Conservation (phyloP, 106 monocot genomes). For the Dendrobium huoshanense region DNA sequence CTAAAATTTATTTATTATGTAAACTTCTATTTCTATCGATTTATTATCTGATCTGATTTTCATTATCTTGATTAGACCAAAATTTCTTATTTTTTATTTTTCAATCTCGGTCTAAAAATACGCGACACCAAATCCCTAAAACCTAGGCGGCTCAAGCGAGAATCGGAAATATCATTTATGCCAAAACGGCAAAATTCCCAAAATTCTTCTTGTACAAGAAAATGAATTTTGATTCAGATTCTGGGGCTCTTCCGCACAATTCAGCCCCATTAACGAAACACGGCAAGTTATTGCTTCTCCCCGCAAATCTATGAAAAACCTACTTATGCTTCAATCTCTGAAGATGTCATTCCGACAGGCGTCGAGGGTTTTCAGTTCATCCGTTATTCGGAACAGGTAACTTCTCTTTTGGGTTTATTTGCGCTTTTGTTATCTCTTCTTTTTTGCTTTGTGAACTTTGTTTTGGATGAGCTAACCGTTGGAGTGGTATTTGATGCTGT, state of each 20-base stretch:
- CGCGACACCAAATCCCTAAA: too few species aligned
- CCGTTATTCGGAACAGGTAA: background rate
- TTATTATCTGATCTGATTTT: too few species aligned
- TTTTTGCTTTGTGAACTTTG: background rate
- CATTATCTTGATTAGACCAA: too few species aligned
- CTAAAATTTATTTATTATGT: too few species aligned
- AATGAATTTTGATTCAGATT: background rate
- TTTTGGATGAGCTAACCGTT: background rate
- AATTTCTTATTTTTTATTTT: too few species aligned
- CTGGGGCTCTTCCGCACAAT: background rate
- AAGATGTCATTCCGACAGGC: background rate
- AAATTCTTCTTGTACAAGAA: too few species aligned
- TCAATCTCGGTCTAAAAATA: too few species aligned
- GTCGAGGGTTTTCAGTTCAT: conserved; percentile 1
- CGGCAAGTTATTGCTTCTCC: background rate
- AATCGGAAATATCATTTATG: too few species aligned
- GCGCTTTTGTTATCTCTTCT: too few species aligned
- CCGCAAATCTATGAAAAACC: background rate
- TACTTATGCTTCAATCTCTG: background rate
- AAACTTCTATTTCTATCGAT: too few species aligned
- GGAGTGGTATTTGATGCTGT: background rate
- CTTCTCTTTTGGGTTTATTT: background rate
- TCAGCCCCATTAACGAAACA: background rate
- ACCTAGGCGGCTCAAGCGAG: too few species aligned
- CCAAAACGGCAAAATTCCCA: too few species aligned